Percentiles rank a stretch among this genome's conserved stretches.
phyloP scores from a whole-genome alignment of 2,329 filamentous ascomycete species.

The Ceratocystis destructans region DNA sequence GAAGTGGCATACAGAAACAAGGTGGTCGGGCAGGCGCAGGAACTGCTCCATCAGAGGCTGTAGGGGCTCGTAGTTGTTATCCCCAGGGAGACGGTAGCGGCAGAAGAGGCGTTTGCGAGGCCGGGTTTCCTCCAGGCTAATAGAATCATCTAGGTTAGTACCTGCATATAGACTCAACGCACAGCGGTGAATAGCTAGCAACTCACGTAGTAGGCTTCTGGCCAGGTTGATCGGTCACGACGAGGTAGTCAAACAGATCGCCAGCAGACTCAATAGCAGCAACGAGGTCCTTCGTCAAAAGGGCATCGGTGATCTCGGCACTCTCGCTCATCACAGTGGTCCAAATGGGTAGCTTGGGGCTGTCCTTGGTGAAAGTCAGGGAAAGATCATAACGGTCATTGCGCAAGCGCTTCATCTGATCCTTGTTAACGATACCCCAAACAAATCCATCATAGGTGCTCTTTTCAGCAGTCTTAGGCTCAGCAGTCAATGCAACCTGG shows the following conservation, averaged over 20 bases:
- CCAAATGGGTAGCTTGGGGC: slow-evolving; percentile 79
- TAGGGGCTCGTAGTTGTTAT: slow-evolving; percentile 50
- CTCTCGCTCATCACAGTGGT: slow-evolving; percentile 92
- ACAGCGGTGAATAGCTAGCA: not conserved
- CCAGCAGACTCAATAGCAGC: slow-evolving; percentile 67
- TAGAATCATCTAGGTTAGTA: slow-evolving; percentile 7
- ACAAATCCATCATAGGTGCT: slow-evolving; percentile 80
- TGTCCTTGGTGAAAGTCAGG: slow-evolving; percentile 84
- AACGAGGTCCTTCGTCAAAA: slow-evolving; percentile 79
- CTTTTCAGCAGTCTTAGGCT: slow-evolving; percentile 43
- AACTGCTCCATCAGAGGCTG: slow-evolving; percentile 68
- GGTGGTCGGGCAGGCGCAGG: slow-evolving; percentile 68
- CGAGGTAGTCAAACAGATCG: slow-evolving; percentile 66
- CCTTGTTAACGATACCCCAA: slow-evolving; percentile 91
- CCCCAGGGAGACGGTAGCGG: slow-evolving; percentile 53
- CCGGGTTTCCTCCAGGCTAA: slow-evolving; percentile 65
- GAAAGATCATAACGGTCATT: slow-evolving; percentile 91
- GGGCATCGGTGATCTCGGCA: slow-evolving; percentile 76
- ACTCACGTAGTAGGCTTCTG: slow-evolving; percentile 75
- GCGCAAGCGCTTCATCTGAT: slow-evolving; percentile 74
- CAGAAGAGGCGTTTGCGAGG: slow-evolving; percentile 81
- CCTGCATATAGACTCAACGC: not conserved
- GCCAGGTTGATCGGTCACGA: slow-evolving; percentile 76
- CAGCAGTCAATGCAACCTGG: slow-evolving; percentile 43
- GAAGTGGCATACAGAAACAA: slow-evolving; percentile 69